phyloP scores from a whole-genome alignment of 1,139 yeast genomes.

The Petasospora rhodanensis region DNA sequence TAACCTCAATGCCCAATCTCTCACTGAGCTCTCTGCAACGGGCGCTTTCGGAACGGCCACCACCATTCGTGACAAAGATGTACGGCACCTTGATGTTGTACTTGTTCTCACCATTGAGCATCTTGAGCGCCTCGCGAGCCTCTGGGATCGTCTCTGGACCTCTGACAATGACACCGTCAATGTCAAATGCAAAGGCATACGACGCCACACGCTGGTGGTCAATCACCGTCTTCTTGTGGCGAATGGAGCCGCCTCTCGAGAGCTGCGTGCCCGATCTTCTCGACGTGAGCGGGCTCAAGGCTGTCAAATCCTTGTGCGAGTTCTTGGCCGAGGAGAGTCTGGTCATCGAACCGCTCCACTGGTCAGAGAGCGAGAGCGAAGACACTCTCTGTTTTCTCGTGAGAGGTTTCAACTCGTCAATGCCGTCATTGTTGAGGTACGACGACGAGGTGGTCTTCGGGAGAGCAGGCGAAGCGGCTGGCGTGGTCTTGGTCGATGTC shows the following conservation, averaged over 20 bases:
- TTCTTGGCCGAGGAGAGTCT: conserved; percentile 24
- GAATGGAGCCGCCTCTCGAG: conserved; percentile 48
- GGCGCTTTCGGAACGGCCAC: conserved; percentile 74
- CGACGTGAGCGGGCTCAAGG: conserved; percentile 15
- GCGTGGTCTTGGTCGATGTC: conserved; percentile 18
- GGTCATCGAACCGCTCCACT: conserved; percentile 41
- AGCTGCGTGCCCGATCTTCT: conserved; percentile 12
- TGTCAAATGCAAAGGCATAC: conserved; percentile 83
- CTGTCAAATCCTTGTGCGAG: conserved; percentile 41
- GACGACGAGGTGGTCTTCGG: conserved; percentile 31
- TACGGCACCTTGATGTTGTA: conserved; percentile 81
- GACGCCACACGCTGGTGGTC: conserved; percentile 73
- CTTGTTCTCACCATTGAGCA: conserved; percentile 72
- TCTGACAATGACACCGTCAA: conserved; percentile 76
- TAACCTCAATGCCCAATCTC: conserved; percentile 54
- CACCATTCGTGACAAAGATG: conserved; percentile 84
- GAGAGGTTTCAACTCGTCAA: conserved; percentile 59
- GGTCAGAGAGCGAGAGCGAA: conserved; percentile 66
- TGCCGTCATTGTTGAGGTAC: conserved; percentile 67
- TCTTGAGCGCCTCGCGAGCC: conserved; percentile 63
- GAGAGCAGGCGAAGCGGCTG: conserved; percentile 15
- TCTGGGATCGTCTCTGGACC: conserved; percentile 80
- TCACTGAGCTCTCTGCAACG: conserved; percentile 65
- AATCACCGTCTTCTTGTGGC: conserved; percentile 47
- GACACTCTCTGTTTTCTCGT: conserved; percentile 62